Percentiles rank a stretch among this genome's conserved stretches.
Evolutionary conservation across 352 stramenopile species (phyloP).

Genomic region (Phytophthora fragariae): DNA sequence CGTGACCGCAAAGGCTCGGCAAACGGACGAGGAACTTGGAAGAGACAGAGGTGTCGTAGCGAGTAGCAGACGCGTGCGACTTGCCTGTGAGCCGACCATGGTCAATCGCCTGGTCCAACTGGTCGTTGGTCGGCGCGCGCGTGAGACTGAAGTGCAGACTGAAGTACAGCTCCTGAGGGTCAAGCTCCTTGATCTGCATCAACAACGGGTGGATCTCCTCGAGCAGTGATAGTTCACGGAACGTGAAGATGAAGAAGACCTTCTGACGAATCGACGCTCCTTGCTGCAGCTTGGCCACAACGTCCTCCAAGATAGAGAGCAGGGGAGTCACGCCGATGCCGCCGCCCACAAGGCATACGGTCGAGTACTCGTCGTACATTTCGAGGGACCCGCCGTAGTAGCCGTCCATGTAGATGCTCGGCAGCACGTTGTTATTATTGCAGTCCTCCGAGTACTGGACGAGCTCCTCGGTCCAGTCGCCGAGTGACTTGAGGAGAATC

Average conservation of each 20-base stretch:
- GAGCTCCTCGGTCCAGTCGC: constrained; percentile 13
- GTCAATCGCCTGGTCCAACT: constrained; percentile 36
- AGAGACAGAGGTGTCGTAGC: constrained; percentile 15
- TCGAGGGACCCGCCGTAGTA: constrained; percentile 58
- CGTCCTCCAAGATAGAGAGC: constrained; percentile 57
- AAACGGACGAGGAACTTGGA: constrained; percentile 37
- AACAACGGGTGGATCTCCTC: constrained; percentile 54
- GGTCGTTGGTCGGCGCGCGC: constrained; percentile 20
- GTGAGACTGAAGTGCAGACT: constrained; percentile 46
- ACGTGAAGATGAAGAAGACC: constrained; percentile 55
- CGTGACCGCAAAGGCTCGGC: constrained; percentile 38
- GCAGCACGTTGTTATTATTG: constrained; percentile 24
- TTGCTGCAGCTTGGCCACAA: constrained; percentile 31
- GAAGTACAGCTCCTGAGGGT: constrained; percentile 36
- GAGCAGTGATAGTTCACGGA: constrained; percentile 51
- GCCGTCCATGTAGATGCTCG: constrained; percentile 57
- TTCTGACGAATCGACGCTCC: constrained; percentile 25
- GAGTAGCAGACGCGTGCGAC: constrained; percentile 9
- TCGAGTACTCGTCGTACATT: constrained; percentile 48
- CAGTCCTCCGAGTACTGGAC: constrained; percentile 45
- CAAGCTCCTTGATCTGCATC: constrained; percentile 35
- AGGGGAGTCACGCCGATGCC: constrained; percentile 59
- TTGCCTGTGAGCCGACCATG: constrained; percentile 28
- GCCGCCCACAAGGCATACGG: constrained; percentile 34
- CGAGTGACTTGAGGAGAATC: constrained; percentile 53